phyloP scores from a whole-genome alignment of 2,329 filamentous ascomycete species.

The Aspergillus alliaceus region DNA sequence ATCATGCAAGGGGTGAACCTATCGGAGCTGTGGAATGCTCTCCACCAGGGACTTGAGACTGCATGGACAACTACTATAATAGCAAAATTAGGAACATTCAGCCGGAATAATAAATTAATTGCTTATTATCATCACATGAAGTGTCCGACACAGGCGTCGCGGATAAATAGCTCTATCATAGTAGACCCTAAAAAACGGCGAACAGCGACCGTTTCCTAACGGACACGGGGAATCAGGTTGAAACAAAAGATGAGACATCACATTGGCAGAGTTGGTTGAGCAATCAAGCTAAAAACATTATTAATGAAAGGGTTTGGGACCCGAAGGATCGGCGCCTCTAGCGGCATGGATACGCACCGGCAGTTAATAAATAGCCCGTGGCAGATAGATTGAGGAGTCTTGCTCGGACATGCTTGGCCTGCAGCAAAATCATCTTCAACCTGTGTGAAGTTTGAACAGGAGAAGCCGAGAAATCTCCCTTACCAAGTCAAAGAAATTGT shows the following conservation, averaged over 20 bases:
- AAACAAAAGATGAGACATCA: neutral
- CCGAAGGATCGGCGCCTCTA: neutral
- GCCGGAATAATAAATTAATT: neutral
- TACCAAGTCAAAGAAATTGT: too few species aligned
- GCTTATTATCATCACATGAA: neutral
- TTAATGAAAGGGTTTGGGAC: neutral
- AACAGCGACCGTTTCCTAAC: neutral
- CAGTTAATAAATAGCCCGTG: neutral
- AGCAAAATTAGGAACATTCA: neutral
- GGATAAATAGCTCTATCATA: neutral
- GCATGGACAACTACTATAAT: neutral
- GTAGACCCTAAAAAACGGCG: neutral
- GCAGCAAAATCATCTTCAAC: neutral
- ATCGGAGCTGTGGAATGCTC: neutral
- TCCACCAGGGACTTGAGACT: neutral
- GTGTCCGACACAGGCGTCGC: neutral
- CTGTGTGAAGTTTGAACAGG: neutral
- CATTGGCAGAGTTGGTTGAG: neutral
- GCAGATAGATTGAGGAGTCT: neutral
- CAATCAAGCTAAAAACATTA: neutral
- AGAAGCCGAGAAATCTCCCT: neutral
- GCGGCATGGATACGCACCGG: neutral
- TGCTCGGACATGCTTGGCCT: neutral
- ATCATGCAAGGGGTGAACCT: neutral
- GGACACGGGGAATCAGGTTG: neutral